These are phyloP conservation scores for Trichophyton verrucosum DNA, from an alignment of 2,329 filamentous ascomycete species.

Conservation along the genomic window DNA sequence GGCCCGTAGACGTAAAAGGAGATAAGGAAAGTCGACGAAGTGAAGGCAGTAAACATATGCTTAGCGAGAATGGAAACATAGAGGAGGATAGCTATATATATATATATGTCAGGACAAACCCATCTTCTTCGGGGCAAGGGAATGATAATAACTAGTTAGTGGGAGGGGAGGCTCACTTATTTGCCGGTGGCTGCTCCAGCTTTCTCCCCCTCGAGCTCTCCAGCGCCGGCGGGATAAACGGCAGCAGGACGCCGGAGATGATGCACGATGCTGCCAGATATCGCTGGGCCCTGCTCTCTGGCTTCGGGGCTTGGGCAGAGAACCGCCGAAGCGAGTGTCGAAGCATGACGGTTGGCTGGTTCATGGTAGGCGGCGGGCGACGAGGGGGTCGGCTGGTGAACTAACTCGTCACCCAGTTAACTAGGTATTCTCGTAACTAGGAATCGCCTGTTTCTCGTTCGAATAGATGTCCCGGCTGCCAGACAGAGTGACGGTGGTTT, in stretches of 20 bases:
- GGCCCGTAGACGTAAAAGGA: neutral
- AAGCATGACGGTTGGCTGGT: conserved; percentile 1
- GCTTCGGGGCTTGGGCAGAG: conserved; percentile 26
- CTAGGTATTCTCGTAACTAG: neutral
- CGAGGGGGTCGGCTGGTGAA: neutral
- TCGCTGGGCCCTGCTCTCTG: conserved; percentile 29
- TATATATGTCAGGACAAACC: no score
- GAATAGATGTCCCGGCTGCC: no score
- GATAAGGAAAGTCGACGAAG: neutral
- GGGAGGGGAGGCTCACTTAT: conserved; percentile 6
- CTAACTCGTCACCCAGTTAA: neutral
- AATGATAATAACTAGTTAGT: no score
- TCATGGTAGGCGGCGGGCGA: neutral
- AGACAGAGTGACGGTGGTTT: neutral
- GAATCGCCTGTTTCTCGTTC: no score
- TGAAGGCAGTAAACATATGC: neutral
- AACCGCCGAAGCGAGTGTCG: conserved; percentile 34
- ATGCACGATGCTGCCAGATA: conserved; percentile 32
- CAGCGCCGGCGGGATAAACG: conserved; percentile 36
- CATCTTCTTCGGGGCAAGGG: no score
- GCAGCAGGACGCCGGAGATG: conserved; percentile 32
- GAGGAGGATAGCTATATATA: conserved; percentile 25
- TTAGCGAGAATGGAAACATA: conserved; percentile 33
- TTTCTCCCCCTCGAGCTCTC: conserved; percentile 34
- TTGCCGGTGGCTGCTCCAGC: conserved; percentile 25